Conservation (phyloP, 2,329 filamentous ascomycete genomes). For the Hypoxylon sp. region DNA sequence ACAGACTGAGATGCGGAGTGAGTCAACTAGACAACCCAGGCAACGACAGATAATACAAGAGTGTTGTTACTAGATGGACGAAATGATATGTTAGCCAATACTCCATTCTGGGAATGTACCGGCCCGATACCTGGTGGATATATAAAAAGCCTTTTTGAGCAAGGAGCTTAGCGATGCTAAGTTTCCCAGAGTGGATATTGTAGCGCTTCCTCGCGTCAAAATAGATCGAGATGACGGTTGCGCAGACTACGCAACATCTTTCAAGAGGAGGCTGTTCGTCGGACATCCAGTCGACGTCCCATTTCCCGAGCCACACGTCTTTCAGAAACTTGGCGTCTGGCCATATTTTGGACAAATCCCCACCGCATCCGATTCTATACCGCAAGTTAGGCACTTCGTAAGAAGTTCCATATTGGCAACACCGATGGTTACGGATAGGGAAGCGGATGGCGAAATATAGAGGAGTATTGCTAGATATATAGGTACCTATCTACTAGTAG, state of each 20-base stretch:
- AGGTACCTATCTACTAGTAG: too few species aligned
- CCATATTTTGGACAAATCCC: not conserved
- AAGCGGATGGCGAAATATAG: not conserved
- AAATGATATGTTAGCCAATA: too few species aligned
- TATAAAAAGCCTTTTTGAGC: too few species aligned
- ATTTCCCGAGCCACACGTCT: not conserved
- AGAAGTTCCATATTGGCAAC: not conserved
- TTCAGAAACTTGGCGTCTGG: not conserved
- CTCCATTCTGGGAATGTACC: too few species aligned
- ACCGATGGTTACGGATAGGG: not conserved
- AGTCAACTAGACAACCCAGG: too few species aligned
- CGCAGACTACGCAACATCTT: not conserved
- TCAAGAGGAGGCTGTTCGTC: not conserved
- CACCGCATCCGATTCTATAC: not conserved
- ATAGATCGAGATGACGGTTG: not conserved
- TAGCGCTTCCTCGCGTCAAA: not conserved
- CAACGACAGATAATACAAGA: too few species aligned
- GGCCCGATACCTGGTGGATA: too few species aligned
- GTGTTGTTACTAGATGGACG: not conserved
- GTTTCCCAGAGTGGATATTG: too few species aligned
- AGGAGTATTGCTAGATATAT: too few species aligned
- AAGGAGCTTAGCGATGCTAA: too few species aligned
- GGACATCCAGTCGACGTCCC: not conserved
- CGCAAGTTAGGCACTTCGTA: not conserved
- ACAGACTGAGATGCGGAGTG: too few species aligned